Base-by-base conservation (phyloP, 2,329 filamentous ascomycete genomes). In the Fusarium sp. region DNA sequence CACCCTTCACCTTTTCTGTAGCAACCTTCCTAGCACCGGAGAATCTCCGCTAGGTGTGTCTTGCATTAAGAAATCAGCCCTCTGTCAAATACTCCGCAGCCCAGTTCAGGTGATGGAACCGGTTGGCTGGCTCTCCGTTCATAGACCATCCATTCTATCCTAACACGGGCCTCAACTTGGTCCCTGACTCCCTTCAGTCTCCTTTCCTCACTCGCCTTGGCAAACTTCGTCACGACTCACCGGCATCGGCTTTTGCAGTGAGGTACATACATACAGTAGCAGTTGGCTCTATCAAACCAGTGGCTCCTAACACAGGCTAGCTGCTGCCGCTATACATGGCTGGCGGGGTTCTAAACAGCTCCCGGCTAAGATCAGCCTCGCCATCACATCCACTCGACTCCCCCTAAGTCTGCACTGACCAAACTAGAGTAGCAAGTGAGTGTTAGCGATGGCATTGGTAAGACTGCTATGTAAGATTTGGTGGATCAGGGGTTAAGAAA, bases 291-390 rank as follows among this genome's bases (percentile, higher is more conserved):
- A 39, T 52, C 42, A 23, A 59, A 66, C 55, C 57, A 42, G 70
- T 72, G 52, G 70, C 65, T 56, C 68, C 60, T 67, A 43, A 64
- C 50, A 48, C 54, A 55, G 60, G 39, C 54, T 70, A 73, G 69
- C 49, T 28, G 49, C 49, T 56, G 69, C 63, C 68, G 66, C 70
- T 68, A 73, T 59, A 24, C 37, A 66, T 46, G 66, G 39, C 44
- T 41, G 50, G 63, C 49, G 62, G 21, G 42, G 41, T 57, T 54
- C 42, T 55, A 60, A 53, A 57, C 23, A 37, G 46, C 44, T n/a
- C 57, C 58, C 69, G 50, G 62, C 56, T 56, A 50, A 54, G 60
- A 60, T 49, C 63, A 53, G 49, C 60, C 62, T 48, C 43, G 43
- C 57, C 50, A 21, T 48, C 21, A 43, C 24, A 48, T 70, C 48